Base-by-base conservation (phyloP, 352 stramenopile species). In the Plasmopara muralis region DNA sequence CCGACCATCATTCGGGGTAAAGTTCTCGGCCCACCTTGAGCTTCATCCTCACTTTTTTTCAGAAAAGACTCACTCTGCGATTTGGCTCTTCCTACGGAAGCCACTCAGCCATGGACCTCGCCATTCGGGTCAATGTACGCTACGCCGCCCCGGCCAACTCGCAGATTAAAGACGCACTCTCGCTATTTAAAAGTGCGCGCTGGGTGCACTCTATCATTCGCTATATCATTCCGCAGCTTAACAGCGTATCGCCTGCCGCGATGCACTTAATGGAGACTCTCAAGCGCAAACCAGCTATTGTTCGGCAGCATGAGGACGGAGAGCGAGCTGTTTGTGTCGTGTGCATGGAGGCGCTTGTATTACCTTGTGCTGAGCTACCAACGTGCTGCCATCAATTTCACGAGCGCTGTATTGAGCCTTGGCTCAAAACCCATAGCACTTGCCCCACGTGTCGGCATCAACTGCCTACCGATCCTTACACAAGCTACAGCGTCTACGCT, bases 121-220 rank as follows among this genome's bases (percentile, higher is more conserved):
- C 83, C 14, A 92, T 94, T 49, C 83, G 83, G 38, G 83, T 94
- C 10, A 94, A 94, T 60, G 83, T 94, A 43, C 81, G 83, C 49
- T 94, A 94, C 61, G 77, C 81, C 9, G 81, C 83, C 49, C 83
- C 83, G 31, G 73, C 72, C 51, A 82, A 94, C 60, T 92, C 83
- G 43, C 79, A 90, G 66, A 90, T 92, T 62, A 92, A 94, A 59
- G 83, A 94, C 66, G 83, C 77, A 47, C 59, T 94, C 47, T 65
- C 77, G 8, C 65, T 94, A 31, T 94, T 94, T 68, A 94, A 94
- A 77, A 92, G 81, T 55, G 71, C 81, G 55, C 83, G 83, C 34
- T 94, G 83, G 83, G 83, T 94, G 38, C 81, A 91, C 56, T 91
- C 79, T n/a, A 92, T 94, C 62, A 92, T 94, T 50, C 83, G 77